These are phyloP conservation scores for Delphinella strobiligena DNA, from an alignment of 2,329 filamentous ascomycete species.

Conservation along the genomic window DNA sequence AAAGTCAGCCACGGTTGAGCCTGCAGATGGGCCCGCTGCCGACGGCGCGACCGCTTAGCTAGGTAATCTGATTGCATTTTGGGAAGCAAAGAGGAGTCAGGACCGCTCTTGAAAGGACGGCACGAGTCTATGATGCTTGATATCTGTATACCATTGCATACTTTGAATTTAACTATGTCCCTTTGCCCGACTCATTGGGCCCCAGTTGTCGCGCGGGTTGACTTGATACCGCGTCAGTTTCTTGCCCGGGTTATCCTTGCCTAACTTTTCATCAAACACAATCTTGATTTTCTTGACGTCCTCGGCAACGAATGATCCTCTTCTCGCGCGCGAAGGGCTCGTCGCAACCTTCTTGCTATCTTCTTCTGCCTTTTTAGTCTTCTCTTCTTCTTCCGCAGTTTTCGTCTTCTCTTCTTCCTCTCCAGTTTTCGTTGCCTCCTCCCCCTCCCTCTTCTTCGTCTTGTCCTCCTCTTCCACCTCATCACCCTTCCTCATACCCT, in stretches of 20 bases:
- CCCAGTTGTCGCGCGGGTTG: conserved; percentile 90
- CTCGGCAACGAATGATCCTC: no score
- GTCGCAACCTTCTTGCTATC: neutral
- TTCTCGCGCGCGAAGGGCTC: no score
- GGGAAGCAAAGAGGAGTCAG: neutral
- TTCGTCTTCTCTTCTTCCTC: conserved; percentile 8
- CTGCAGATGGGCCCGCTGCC: conserved; percentile 2
- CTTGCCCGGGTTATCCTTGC: conserved; percentile 51
- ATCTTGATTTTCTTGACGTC: conserved; percentile 41
- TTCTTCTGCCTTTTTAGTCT: neutral
- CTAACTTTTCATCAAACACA: conserved; percentile 70
- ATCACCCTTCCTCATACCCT: conserved; percentile 21
- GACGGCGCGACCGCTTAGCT: neutral
- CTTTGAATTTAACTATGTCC: no score
- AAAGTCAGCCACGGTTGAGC: conserved; percentile 7
- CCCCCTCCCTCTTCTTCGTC: conserved; percentile 18
- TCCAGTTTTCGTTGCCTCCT: conserved; percentile 14
- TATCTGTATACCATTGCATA: no score
- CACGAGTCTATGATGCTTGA: neutral
- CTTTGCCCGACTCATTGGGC: conserved; percentile 55
- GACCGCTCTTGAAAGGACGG: neutral
- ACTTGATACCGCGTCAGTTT: conserved; percentile 76
- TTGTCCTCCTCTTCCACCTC: conserved; percentile 17
- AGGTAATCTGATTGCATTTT: neutral
- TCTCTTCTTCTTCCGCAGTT: neutral